Base-by-base conservation (phyloP, 225 moss, liverwort and hornwort genomes). In the Neckera pumila region DNA sequence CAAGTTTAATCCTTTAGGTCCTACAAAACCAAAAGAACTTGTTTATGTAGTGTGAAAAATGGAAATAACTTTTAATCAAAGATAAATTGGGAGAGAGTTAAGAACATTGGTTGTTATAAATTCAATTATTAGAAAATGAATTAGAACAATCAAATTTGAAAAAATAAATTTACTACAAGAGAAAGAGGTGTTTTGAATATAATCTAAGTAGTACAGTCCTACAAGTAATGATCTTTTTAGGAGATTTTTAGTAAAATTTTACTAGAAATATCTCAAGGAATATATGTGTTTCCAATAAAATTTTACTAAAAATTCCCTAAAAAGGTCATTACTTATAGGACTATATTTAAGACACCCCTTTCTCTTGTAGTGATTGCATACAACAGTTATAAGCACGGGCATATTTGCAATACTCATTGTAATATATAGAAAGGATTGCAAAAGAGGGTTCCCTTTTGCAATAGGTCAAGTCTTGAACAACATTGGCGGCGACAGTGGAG, bases 401-500 rank as follows among this genome's bases (percentile, higher is more conserved):
- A 40, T 40, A 12, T 67, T 67, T 38, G 38, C 7, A 7, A 67
- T 2, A 12, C 14, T 70, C 4, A 40, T 40, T 14, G 40, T 40
- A 25, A 70, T 70, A 9, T 0, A 70, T 7, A 0, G 14, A 70
- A 40, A 40, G 3, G 40, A 42, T 14, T 42, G 14, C 9, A 42
- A 71, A 42, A 40, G 8, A 25, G 6, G 23, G 1, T 13, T 38
- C 1, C 1, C 0, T n/a, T 69, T 69, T 38, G 69, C 23, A 38
- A 69, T 23, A 69, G 19, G 6, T 69, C 4, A 13, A 22, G 2
- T 13, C 12, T 69, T 69, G 18, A 38, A 69, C 23, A 69, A 14
- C 38, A 69, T 69, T 38, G 38, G 23, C 0, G 0, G 2, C 0
- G 1, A 4, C 1, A 1, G 4, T 4, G 0, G 12, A 4, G 3